A percentile compares a stretch with the other conserved stretches of the same genome.
These are phyloP conservation scores for Colletotrichum godetiae DNA, from an alignment of 2,329 filamentous ascomycete genomes.

Conservation along the genomic window DNA sequence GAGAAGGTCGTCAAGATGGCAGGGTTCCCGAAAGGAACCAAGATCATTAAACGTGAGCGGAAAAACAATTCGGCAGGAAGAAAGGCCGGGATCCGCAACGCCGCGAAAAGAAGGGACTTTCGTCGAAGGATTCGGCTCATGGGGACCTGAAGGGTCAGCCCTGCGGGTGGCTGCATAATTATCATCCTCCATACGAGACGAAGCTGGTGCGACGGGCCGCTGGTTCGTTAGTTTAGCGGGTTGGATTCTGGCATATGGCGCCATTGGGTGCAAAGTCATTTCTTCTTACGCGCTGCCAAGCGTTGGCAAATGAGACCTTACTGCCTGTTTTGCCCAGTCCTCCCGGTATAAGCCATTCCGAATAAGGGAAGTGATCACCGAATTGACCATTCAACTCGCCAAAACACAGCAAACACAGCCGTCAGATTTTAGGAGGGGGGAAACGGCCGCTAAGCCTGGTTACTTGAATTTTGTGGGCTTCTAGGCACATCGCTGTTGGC, in stretches of 20 bases:
- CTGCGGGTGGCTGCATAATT: background rate
- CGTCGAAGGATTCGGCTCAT: background rate
- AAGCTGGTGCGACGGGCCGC: background rate
- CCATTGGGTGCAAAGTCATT: background rate
- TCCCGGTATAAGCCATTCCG: background rate
- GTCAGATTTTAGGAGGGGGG: background rate
- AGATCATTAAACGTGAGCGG: background rate
- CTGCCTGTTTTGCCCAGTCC: background rate
- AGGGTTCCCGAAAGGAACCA: background rate
- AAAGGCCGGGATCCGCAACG: background rate
- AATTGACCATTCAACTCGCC: background rate
- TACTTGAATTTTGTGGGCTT: background rate
- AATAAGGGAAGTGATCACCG: background rate
- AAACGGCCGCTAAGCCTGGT: background rate
- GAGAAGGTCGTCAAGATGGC: background rate
- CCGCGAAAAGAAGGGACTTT: background rate
- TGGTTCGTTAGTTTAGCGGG: background rate
- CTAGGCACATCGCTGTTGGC: too few relatives aligned
- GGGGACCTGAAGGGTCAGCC: background rate
- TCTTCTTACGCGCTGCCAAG: slow-evolving; percentile 3
- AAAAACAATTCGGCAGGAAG: background rate
- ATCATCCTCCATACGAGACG: background rate
- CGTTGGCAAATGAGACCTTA: background rate
- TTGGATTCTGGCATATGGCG: background rate
- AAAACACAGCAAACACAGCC: background rate